Conservation (phyloP, 176 grass and related monocot genomes). For the Puya raimondii region DNA sequence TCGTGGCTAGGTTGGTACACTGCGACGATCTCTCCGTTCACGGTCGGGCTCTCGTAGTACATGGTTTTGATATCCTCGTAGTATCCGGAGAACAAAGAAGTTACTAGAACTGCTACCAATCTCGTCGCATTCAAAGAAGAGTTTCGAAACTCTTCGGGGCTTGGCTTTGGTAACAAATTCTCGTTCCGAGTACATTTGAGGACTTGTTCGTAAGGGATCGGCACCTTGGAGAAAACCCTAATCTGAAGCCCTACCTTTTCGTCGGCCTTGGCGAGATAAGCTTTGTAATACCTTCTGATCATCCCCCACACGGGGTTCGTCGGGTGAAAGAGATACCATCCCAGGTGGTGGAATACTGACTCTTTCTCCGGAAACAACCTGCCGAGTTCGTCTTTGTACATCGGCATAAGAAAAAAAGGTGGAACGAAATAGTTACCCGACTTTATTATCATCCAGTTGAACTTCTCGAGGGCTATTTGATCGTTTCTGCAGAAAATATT, state of each 20-base stretch:
- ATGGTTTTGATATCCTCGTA: no score
- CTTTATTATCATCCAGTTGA: constrained; percentile 68
- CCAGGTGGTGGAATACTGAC: constrained; percentile 65
- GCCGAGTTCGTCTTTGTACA: constrained; percentile 38
- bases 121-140: not conserved
- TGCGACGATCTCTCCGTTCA: no score
- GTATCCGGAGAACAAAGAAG: no score
- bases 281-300: constrained; percentile 30
- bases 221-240: constrained; percentile 33
- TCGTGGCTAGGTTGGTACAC: no score
- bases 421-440: constrained; percentile 65
- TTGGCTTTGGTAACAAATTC: constrained; percentile 20
- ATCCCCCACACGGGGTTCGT: constrained; percentile 64
- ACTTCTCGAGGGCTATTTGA: constrained; percentile 42
- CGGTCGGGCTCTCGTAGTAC: no score
- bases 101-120: constrained; percentile 26
- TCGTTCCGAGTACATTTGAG: constrained; percentile 25
- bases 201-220: constrained; percentile 37
- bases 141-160: not conserved
- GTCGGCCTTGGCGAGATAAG: constrained; percentile 46
- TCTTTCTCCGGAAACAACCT: constrained; percentile 57
- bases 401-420: constrained; percentile 40
- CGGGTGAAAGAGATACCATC: constrained; percentile 60
- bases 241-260: constrained; percentile 54
- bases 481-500: constrained; percentile 56